Evolutionary conservation across 2,329 filamentous ascomycete genomes (phyloP).

Genomic region (Stagonosporopsis vannaccii): DNA sequence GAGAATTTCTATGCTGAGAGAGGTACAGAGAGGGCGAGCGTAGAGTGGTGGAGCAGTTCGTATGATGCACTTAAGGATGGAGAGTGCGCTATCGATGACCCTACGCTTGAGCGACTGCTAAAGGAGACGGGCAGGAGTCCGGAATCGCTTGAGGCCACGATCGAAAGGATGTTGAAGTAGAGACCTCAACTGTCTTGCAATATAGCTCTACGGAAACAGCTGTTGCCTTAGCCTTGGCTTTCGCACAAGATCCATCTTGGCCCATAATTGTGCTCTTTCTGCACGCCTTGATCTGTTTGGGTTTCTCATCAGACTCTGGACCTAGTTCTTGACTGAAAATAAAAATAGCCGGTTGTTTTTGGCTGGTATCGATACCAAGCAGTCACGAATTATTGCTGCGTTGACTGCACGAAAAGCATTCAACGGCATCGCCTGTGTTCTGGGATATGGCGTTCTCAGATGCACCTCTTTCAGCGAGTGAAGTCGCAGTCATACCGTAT

Average conservation of each 20-base stretch:
- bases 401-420: too few species aligned
- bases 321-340: not conserved
- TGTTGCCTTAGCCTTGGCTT: too few species aligned
- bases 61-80: slow-evolving; percentile 54
- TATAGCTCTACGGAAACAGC: too few species aligned
- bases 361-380: too few species aligned
- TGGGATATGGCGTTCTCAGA: too few species aligned
- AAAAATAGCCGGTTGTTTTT: too few species aligned
- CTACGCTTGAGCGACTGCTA: slow-evolving; percentile 51
- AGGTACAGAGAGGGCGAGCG: slow-evolving; percentile 45
- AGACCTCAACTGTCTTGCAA: too few species aligned
- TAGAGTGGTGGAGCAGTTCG: slow-evolving; percentile 57
- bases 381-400: too few species aligned
- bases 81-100: slow-evolving; percentile 54
- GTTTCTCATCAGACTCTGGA: not conserved
- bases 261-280: not conserved
- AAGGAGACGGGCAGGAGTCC: slow-evolving; percentile 45
- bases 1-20: slow-evolving; percentile 51
- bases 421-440: too few species aligned
- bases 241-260: not conserved
- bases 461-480: too few species aligned
- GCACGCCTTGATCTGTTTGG: not conserved
- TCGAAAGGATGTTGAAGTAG: slow-evolving; percentile 51
- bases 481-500: too few species aligned
- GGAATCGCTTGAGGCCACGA: slow-evolving; percentile 49